Base-by-base conservation (phyloP, 1,139 yeast species). In the Kodamaea arcana region DNA sequence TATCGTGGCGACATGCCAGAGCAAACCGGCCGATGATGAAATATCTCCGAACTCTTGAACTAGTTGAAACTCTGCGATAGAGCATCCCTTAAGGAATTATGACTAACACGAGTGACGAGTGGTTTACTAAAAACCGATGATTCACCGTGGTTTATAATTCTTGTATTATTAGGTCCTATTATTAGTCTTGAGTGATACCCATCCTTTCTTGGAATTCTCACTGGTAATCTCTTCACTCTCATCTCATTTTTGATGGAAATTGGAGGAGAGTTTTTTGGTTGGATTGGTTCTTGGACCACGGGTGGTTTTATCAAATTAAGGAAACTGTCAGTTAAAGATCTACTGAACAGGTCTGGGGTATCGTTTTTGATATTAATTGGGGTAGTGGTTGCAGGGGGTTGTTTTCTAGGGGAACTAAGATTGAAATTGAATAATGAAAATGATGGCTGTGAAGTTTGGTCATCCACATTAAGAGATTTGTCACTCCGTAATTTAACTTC, bases 131-230 rank as follows among this genome's bases (percentile, higher is more conserved):
- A 60, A 6, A 56, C 51, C 1, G 72, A 62, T 3, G 63, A 58
- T 27, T 58, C 58, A 0, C 77, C 76, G 47, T 72, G 77, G 23
- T 60, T 54, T 10, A 71, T 52, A 6, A 62, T 56, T 34, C 55
- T 61, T 4, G 72, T 65, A 14, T 72, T 68, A 41, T 73, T 69
- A 3, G 72, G 70, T 1, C 75, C 74, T n/a, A 76, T 62, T 2
- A 63, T 63, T 34, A 77, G 46, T 8, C 66, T 62, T 4, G 79
- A 69, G 40, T 65, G 70, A 4, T 69, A 51, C 0, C 74, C 73
- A 39, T 56, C 50, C 15, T 32, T 47, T 40, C 54, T 35, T 30
- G 54, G 51, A 8, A 43, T 45, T 15, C 51, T 33, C 10, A 45
- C 44, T 1, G 68, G 68, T 31, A 56, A 38, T 35, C 69, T 37